Evolutionary conservation across 176 grass and related monocot species (phyloP).

Genomic region (Urochloa ruziziensis): DNA sequence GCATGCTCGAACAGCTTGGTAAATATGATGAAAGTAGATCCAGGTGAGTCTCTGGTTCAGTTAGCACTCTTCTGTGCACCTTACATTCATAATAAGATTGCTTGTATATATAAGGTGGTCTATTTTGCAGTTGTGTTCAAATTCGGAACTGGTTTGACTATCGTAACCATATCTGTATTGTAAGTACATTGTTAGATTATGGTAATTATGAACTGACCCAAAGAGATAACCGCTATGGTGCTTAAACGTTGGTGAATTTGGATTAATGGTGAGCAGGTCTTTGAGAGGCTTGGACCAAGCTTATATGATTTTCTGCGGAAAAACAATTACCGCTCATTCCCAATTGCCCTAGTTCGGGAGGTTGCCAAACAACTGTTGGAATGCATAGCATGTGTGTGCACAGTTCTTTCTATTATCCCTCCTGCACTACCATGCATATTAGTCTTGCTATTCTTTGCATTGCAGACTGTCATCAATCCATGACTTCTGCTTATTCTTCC

Average conservation of each 20-base stretch:
- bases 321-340: constrained; percentile 83
- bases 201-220: constrained; percentile 54
- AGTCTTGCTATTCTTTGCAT: constrained; percentile 7
- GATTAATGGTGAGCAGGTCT: constrained; percentile 79
- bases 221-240: constrained; percentile 30
- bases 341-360: constrained; percentile 73
- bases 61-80: not conserved
- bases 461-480: constrained; percentile 21
- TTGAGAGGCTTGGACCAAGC: constrained; percentile 91
- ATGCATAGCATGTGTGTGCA: constrained; percentile 64
- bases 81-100: constrained; percentile 43
- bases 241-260: constrained; percentile 62
- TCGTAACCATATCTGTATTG: constrained; percentile 95
- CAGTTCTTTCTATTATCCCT: constrained; percentile 28
- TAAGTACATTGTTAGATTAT: constrained; percentile 79
- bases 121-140: constrained; percentile 98
- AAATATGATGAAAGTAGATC: constrained; percentile 61
- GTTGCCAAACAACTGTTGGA: constrained; percentile 85
- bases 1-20: constrained; percentile 63
- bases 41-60: constrained; percentile 40
- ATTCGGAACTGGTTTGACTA: constrained; percentile 97
- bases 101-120: constrained; percentile 54
- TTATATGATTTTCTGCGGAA: constrained; percentile 81
- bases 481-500: not conserved
- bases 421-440: constrained; percentile 19